Evolutionary conservation across 1,284 basidiomycete species (phyloP).

Genomic region (Sporisorium scitamineum): DNA sequence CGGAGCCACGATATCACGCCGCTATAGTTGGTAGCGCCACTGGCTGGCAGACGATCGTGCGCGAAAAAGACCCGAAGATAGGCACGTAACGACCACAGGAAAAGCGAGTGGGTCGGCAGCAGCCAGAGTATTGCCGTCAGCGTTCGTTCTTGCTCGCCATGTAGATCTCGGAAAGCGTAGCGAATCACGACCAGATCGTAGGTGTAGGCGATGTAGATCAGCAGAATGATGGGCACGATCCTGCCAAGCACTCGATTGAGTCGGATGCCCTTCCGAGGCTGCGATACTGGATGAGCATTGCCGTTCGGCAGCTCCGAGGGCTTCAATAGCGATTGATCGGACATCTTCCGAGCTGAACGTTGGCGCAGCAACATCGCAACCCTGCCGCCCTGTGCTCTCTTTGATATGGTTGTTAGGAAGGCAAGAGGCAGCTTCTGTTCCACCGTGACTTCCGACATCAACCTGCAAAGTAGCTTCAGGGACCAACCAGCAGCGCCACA

Average conservation of each 20-base stretch:
- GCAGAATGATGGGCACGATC: constrained; percentile 45
- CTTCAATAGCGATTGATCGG: constrained; percentile 5
- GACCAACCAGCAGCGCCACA: constrained; percentile 3
- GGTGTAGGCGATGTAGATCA: constrained; percentile 33
- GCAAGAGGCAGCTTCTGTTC: background rate
- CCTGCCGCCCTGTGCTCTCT: background rate
- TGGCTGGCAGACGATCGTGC: background rate
- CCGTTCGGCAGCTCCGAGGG: constrained; percentile 8
- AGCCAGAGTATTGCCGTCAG: constrained; percentile 19
- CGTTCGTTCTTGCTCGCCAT: constrained; percentile 5
- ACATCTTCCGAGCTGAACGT: constrained; percentile 5
- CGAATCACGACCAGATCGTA: constrained; percentile 39
- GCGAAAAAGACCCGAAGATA: constrained; percentile 43
- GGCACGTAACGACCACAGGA: constrained; percentile 26
- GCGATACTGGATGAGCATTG: background rate
- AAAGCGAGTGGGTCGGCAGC: constrained; percentile 25
- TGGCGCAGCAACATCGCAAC: constrained; percentile 29
- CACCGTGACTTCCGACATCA: background rate
- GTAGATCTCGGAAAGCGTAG: constrained; percentile 24
- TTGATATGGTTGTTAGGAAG: background rate
- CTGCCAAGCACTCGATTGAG: constrained; percentile 40
- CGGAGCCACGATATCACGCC: constrained; percentile 7
- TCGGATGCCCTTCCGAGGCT: constrained; percentile 22
- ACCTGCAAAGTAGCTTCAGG: constrained; percentile 3
- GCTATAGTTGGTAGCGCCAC: background rate